phyloP scores from a whole-genome alignment of 345 rosid genomes.

The Brassica juncea region DNA sequence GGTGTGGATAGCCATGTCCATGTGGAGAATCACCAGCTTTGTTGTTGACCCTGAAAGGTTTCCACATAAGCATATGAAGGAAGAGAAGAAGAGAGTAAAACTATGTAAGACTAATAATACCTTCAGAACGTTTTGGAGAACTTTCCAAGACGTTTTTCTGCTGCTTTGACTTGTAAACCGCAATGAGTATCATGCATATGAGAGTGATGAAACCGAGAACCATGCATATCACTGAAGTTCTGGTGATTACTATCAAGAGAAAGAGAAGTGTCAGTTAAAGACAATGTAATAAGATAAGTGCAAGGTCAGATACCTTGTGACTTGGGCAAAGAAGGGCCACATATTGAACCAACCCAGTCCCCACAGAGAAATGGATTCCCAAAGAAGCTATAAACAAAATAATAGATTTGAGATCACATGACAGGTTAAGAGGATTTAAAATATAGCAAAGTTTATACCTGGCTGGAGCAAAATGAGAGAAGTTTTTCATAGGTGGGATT shows the following conservation, averaged over 20 bases:
- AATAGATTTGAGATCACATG: background rate
- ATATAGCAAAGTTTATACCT: conserved; percentile 48
- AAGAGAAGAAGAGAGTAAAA: background rate
- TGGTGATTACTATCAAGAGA: conserved; percentile 52
- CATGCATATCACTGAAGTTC: conserved; percentile 62
- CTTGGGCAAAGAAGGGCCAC: conserved; percentile 56
- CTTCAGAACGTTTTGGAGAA: conserved; percentile 46
- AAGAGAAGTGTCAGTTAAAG: background rate
- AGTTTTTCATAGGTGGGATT: conserved; percentile 66
- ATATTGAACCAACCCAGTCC: conserved; percentile 79
- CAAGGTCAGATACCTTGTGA: conserved; percentile 49
- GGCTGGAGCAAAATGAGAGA: conserved; percentile 59
- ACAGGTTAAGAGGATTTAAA: background rate
- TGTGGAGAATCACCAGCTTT: conserved; percentile 88
- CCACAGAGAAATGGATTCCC: conserved; percentile 85
- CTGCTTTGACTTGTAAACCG: conserved; percentile 68
- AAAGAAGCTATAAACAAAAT: conserved; percentile 50
- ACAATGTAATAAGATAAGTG: background rate
- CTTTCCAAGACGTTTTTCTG: conserved; percentile 44
- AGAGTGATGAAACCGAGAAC: conserved; percentile 61
- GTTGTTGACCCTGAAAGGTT: conserved; percentile 68
- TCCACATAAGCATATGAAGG: background rate
- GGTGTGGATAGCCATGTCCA: conserved; percentile 96
- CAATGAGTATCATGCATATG: conserved; percentile 53
- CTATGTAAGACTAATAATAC: conserved; percentile 40